Evolutionary conservation across 352 stramenopile species (phyloP).

Genomic region (Phytophthora vignae): DNA sequence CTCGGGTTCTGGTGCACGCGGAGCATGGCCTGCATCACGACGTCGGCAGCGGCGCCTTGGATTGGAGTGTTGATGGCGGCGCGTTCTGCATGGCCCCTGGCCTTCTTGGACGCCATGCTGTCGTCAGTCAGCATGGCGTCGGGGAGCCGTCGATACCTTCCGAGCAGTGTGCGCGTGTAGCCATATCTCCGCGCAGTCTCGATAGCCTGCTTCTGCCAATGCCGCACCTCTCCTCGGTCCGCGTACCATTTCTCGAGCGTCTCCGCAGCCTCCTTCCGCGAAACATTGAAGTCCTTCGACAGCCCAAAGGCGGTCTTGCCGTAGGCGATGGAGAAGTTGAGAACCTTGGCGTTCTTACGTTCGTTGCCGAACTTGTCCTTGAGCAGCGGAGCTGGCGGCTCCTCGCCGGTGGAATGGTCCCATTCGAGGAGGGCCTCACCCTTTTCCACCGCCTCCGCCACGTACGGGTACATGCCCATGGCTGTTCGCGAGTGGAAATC

Average conservation of each 20-base stretch:
- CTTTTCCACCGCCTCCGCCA: constrained; percentile 94
- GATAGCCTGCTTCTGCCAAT: constrained; percentile 97
- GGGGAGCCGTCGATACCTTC: constrained; percentile 95
- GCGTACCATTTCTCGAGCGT: constrained; percentile 98
- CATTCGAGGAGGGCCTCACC: constrained; percentile 98
- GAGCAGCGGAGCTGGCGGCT: constrained; percentile 93
- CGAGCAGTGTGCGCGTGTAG: constrained; percentile 97
- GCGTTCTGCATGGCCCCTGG: constrained; percentile 90
- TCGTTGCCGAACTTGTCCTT: constrained; percentile 99
- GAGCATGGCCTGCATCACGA: constrained; percentile 99
- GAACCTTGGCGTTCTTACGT: constrained; percentile 98
- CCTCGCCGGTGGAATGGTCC: constrained; percentile 93
- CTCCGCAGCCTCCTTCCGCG: constrained; percentile 76
- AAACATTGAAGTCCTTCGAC: constrained; percentile 91
- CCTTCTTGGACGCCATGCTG: constrained; percentile 69
- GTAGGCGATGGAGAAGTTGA: constrained; percentile 99
- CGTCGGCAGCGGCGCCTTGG: constrained; percentile 96
- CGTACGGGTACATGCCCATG: constrained; percentile 99
- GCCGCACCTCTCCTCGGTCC: constrained; percentile 89
- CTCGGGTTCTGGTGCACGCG: constrained; percentile 95
- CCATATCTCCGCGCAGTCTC: constrained; percentile 80
- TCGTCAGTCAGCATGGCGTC: constrained; percentile 88
- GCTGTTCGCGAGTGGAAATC: constrained; percentile 96
- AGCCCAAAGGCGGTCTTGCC: constrained; percentile 99
- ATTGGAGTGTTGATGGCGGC: constrained; percentile 99